phyloP scores from a whole-genome alignment of 345 rosid species.

The Eucalyptus microcorys region DNA sequence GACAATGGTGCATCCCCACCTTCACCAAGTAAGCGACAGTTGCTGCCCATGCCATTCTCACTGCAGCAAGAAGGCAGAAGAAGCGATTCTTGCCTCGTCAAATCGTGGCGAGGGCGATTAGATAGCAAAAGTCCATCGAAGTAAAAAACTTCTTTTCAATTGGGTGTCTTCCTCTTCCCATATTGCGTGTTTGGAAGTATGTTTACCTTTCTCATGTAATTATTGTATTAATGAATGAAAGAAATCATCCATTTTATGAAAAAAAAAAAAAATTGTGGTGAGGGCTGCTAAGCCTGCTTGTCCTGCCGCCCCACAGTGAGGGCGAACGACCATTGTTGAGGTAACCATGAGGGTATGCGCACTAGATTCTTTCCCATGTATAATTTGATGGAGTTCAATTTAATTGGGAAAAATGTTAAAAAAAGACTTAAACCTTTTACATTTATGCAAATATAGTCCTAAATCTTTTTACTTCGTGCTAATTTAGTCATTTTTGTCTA shows the following conservation, averaged over 20 bases:
- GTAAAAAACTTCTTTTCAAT: too few species aligned
- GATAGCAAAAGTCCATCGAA: neutral
- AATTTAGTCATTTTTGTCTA: too few species aligned
- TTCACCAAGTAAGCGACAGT: neutral
- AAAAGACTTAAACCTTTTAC: too few species aligned
- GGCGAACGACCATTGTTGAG: neutral
- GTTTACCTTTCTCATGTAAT: neutral
- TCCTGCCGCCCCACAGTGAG: neutral
- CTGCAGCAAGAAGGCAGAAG: neutral
- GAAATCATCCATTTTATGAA: too few species aligned
- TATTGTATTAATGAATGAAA: neutral
- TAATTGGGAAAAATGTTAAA: neutral
- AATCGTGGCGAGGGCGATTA: neutral
- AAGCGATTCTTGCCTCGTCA: neutral
- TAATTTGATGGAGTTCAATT: neutral
- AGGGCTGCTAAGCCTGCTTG: neutral
- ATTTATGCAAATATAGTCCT: too few species aligned
- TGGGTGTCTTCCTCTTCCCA: neutral
- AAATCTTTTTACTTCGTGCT: too few species aligned
- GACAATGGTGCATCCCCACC: neutral
- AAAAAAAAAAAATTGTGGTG: too few species aligned
- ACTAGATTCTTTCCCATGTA: neutral
- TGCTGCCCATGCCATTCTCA: neutral
- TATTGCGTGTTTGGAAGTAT: too few species aligned
- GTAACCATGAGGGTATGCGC: neutral